These are phyloP conservation scores for Globisporangium polare DNA, from an alignment of 352 stramenopile genomes.

Conservation along the genomic window DNA sequence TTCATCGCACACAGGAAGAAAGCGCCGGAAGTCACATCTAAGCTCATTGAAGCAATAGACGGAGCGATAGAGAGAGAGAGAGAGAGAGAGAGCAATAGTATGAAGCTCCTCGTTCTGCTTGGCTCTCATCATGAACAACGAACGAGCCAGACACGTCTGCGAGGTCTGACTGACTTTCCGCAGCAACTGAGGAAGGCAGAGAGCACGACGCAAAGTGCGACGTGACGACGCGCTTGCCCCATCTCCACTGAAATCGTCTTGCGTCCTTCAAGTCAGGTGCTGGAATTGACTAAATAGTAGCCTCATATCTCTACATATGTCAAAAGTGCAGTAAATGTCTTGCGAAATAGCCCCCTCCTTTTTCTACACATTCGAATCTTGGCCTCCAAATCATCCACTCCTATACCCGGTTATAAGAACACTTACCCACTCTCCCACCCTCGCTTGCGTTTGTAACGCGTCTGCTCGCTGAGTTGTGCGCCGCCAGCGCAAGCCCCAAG, in stretches of 20 bases:
- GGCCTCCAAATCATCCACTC: not conserved
- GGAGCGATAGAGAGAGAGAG: too few species aligned
- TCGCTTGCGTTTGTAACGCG: not conserved
- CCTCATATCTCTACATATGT: not conserved
- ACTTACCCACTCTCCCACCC: not conserved
- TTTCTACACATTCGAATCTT: not conserved
- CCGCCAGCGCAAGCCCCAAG: not conserved
- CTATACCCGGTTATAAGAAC: not conserved
- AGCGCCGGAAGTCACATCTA: too few species aligned
- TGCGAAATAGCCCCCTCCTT: not conserved
- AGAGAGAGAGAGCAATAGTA: too few species aligned
- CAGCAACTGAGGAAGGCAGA: not conserved
- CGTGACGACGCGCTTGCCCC: not conserved
- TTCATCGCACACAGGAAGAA: too few species aligned
- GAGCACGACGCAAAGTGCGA: not conserved
- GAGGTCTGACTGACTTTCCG: not conserved
- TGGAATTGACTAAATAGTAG: not conserved
- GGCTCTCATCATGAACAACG: not conserved
- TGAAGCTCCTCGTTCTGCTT: too few species aligned
- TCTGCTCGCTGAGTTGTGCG: conserved; percentile 1
- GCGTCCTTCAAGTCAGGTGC: not conserved
- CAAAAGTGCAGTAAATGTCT: not conserved
- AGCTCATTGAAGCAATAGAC: too few species aligned
- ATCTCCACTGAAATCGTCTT: not conserved
- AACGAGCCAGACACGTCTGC: not conserved